Base-by-base conservation (phyloP, 2,329 filamentous ascomycete species). In the Paraconiothyrium brasiliense region DNA sequence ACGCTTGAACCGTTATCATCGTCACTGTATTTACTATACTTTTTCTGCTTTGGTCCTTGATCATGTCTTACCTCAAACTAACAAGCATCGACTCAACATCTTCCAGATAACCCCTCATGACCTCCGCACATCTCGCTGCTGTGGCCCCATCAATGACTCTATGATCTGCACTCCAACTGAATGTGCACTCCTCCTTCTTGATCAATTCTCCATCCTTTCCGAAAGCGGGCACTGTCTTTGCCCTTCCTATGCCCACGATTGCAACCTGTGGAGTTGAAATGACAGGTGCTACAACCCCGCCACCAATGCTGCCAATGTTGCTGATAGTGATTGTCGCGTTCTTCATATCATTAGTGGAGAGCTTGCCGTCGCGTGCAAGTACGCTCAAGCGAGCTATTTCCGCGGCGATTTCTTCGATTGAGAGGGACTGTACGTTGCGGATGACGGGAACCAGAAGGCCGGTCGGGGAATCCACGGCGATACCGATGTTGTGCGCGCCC, bases 151-250 rank as follows among this genome's bases (percentile, higher is more conserved):
- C 95, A 50, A 98, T 89, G 57, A 98, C 92, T 22, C 95, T 85
- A 80, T 99, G 95, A 79, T 98, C 94, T 6, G 94, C 94, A 77
- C 92, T 94, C 94, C 94, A 98, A 80, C 94, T 98, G 71, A 98
- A 93, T 75, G 96, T 93, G 76, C 90, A 90, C 63, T 96, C 86
- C 73, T 96, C 90, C 77, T 89, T 92, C 80, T 87, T 89, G 13
- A 94, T 85, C 13, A 98, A 83, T 76, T 80, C 76, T 2, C 79
- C 82, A 44, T 79, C 70, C 63, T 81, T 78, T 27, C 79, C 80
- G 78, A 98, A 98, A 2, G 92, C 90, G 11, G 95, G 95, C 35
- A 97, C 86, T 1, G 87, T 86, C 70, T 90, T 90, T 77, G 93
- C 88, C 68, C 91, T 89, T 5, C 95, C 95, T 34, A 99, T 85